phyloP scores from a whole-genome alignment of 129 eudicot genomes.

The Scalesia atractyloides region DNA sequence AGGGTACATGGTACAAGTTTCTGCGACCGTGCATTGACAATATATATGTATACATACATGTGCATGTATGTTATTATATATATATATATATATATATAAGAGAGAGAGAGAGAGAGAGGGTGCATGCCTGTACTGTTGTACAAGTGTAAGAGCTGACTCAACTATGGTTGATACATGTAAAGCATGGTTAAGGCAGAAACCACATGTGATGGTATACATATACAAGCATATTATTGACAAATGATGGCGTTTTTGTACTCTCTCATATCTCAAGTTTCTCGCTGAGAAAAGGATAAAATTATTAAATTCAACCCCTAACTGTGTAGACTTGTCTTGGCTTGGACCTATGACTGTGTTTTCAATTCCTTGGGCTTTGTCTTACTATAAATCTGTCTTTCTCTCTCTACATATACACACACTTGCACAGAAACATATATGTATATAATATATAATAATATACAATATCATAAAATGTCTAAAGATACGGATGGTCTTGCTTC shows the following conservation, averaged over 20 bases:
- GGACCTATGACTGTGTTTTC: slow-evolving; percentile 43
- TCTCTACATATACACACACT: slow-evolving; percentile 2
- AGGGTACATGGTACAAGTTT: slow-evolving; percentile 34
- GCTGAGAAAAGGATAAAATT: slow-evolving; percentile 39
- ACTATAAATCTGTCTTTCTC: slow-evolving; percentile 30
- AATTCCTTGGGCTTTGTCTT: slow-evolving; percentile 70
- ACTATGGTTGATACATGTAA: slow-evolving; percentile 41
- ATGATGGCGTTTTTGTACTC: slow-evolving; percentile 82
- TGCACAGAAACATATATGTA: neutral
- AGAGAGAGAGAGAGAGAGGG: neutral
- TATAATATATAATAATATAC: neutral
- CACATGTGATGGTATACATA: slow-evolving; percentile 42
- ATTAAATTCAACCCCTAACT: slow-evolving; percentile 40
- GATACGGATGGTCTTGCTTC: slow-evolving; percentile 5
- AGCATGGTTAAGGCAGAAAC: slow-evolving; percentile 38
- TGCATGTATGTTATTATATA: neutral
- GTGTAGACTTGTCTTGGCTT: slow-evolving; percentile 45
- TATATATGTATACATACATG: slow-evolving; percentile 3
- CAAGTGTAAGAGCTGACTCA: slow-evolving; percentile 26
- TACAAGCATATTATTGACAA: slow-evolving; percentile 74
- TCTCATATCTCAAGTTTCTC: slow-evolving; percentile 45
- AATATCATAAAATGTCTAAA: neutral
- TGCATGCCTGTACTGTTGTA: slow-evolving; percentile 10
- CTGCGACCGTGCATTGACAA: slow-evolving; percentile 32
- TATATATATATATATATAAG: neutral